Evolutionary conservation across 176 grass and related monocot genomes (phyloP), one percentile per base, ranked within the genome.

Genomic region (Bolboschoenus planiculmis): DNA sequence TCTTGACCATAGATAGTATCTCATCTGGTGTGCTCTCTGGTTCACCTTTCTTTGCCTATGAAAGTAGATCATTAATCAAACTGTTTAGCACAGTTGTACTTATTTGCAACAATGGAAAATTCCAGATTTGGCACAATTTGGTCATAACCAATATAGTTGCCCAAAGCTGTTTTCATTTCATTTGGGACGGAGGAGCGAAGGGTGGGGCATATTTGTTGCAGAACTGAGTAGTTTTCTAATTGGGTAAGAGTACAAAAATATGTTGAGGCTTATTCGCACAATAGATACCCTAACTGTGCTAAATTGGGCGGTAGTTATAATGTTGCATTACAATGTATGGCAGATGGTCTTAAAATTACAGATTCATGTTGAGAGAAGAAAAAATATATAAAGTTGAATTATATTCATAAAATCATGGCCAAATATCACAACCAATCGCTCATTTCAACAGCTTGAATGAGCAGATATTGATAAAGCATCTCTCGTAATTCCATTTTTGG

Each of bases 11-110:
- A 0, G 92, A 93, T 56, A 88, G 59, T 75, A 98, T 98, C 55
- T 98, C 92, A n/a, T 86, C 82, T 0, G 96, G 96, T 4, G 96
- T 98, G n/a, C 68, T 88, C 63, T 93, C 90, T 18, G 96, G 96
- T 82, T 98, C 96, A 18, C 92, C 92, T 89, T 92, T 93, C 87
- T 98, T 98, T 84, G 96, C 89, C 96, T 98, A 63, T 80, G 55
- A 87, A 34, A 14, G 77, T 16, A 59, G 20, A 79, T 80, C 20
- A 73, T 81, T 82, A 51, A 77, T 60, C n/a, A 56, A 68, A 54
- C 24, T 0, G 29, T 39, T 48, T 53, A 39, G 43, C 33, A 72
- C 33, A 33, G 48, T 33, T 48, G 47, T 42, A 62, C 20, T 18
- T 57, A 5, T 27, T 50, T 80, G 24, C 21, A 48, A 64, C 5